These are phyloP conservation scores for Lathyrus aphaca DNA, from an alignment of 306 rosid species.

Conservation along the genomic window DNA sequence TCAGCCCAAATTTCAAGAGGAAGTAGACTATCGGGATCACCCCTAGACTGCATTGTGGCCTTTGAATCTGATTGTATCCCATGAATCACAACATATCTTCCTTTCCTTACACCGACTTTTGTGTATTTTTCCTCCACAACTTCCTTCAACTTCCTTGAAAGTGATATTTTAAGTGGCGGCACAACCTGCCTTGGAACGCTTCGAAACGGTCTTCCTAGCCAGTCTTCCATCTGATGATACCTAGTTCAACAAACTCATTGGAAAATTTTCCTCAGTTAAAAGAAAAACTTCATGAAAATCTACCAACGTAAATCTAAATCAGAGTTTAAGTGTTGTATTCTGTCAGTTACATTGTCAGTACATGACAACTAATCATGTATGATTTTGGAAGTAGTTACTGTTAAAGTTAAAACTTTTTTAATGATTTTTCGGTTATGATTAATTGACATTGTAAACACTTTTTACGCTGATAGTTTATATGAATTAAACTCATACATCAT, in stretches of 20 bases:
- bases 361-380: too few relatives aligned
- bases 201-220: slow-evolving; percentile 79
- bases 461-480: too few relatives aligned
- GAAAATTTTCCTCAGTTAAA: slow-evolving; percentile 31
- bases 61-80: slow-evolving; percentile 86
- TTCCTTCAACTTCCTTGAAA: slow-evolving; percentile 85
- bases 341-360: too few relatives aligned
- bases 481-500: too few relatives aligned
- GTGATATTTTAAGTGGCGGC: slow-evolving; percentile 66
- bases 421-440: too few relatives aligned
- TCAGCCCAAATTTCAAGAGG: slow-evolving; percentile 80
- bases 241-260: slow-evolving; percentile 48
- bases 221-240: slow-evolving; percentile 91
- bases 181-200: slow-evolving; percentile 62
- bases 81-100: slow-evolving; percentile 81
- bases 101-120: slow-evolving; percentile 65
- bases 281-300: neutral
- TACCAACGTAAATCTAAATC: neutral
- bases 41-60: slow-evolving; percentile 94
- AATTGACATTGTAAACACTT: too few relatives aligned
- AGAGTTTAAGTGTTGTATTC: neutral
- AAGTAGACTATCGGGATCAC: slow-evolving; percentile 83
- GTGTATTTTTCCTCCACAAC: slow-evolving; percentile 64
- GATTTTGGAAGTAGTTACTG: too few relatives aligned
- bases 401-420: too few relatives aligned